These are phyloP conservation scores for Tubosaeta sp. DNA, from an alignment of 768 basidiomycete genomes.

Conservation along the genomic window DNA sequence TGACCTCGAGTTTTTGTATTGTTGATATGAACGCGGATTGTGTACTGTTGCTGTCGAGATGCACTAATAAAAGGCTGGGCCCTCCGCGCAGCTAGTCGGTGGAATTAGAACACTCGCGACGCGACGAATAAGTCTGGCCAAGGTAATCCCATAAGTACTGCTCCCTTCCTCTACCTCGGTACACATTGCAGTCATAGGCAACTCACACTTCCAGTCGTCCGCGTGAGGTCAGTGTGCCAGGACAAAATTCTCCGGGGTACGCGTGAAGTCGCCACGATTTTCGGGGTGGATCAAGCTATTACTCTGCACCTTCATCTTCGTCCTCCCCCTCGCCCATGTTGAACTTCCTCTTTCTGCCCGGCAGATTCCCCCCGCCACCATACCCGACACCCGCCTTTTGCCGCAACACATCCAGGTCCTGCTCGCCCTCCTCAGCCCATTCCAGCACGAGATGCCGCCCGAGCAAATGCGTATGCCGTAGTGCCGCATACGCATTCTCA, in stretches of 20 bases:
- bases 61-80: too few relatives aligned
- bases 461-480: conserved; percentile 92
- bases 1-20: conserved; percentile 19
- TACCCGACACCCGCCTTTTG: conserved; percentile 78
- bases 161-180: too few relatives aligned
- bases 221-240: too few relatives aligned
- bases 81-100: too few relatives aligned
- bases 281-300: not conserved
- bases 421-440: conserved; percentile 85
- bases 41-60: too few relatives aligned
- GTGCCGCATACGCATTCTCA: conserved; percentile 78
- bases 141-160: too few relatives aligned
- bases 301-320: conserved; percentile 29
- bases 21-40: not conserved
- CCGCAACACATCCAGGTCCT: conserved; percentile 71
- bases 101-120: too few relatives aligned
- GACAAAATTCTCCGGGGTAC: too few relatives aligned
- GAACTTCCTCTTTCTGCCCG: conserved; percentile 73
- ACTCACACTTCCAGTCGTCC: too few relatives aligned
- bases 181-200: too few relatives aligned
- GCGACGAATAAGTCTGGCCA: too few relatives aligned
- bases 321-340: conserved; percentile 43
- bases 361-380: conserved; percentile 63
- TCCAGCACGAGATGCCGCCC: conserved; percentile 93
- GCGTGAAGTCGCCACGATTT: too few relatives aligned